Percentiles rank a stretch among this genome's conserved stretches.
Conservation (phyloP, 2,329 filamentous ascomycete genomes). For the Fusarium fujikuroi region DNA sequence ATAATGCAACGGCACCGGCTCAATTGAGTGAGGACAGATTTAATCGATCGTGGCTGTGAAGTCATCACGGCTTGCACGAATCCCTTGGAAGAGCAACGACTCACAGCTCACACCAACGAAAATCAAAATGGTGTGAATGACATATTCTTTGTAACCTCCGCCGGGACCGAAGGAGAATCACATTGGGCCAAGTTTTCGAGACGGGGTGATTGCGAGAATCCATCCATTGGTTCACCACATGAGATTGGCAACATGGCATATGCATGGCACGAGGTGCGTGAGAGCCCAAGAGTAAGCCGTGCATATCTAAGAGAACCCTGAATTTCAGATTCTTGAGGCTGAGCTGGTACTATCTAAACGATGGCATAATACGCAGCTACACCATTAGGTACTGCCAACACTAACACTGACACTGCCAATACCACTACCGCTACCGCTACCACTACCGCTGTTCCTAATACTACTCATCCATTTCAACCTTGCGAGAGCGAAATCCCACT, state of each 20-base stretch:
- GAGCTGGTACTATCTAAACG: constrained; percentile 17
- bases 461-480: constrained; percentile 19
- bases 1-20: neutral
- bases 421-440: neutral
- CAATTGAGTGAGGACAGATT: neutral
- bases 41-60: constrained; percentile 18
- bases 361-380: constrained; percentile 1
- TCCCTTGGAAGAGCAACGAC: constrained; percentile 15
- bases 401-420: too few species aligned
- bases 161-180: constrained; percentile 13
- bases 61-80: constrained; percentile 4
- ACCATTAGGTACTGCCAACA: neutral
- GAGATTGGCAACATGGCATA: constrained; percentile 20
- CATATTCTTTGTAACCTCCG: neutral
- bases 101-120: neutral
- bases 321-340: constrained; percentile 5
- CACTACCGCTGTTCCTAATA: neutral
- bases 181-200: constrained; percentile 2
- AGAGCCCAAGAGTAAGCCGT: constrained; percentile 17
- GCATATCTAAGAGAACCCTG: constrained; percentile 12
- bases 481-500: constrained; percentile 55
- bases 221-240: constrained; percentile 21
- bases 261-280: constrained; percentile 3
- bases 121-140: constrained; percentile 13
- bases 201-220: constrained; percentile 29